phyloP scores from a whole-genome alignment of 2,329 filamentous ascomycete genomes.

The Colletotrichum nymphaeae region DNA sequence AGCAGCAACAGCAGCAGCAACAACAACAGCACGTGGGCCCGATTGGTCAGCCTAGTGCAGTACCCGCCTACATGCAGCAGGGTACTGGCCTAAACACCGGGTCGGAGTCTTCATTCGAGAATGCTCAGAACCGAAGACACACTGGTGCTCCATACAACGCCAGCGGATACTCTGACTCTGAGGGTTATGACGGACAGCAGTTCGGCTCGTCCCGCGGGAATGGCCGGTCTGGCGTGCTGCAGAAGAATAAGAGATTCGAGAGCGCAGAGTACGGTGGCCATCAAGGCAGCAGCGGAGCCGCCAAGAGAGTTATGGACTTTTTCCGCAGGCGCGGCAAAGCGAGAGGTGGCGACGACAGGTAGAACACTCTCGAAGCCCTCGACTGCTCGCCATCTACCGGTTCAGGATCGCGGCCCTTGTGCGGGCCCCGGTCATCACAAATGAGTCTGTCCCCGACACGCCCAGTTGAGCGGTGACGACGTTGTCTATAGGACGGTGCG shows the following conservation, averaged over 20 bases:
- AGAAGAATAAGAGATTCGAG: constrained; percentile 90
- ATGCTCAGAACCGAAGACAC: constrained; percentile 42
- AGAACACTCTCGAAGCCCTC: constrained; percentile 26
- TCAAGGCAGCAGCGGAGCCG: constrained; percentile 86
- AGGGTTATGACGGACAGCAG: constrained; percentile 54
- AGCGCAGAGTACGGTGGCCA: constrained; percentile 81
- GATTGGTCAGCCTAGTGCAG: constrained; percentile 51
- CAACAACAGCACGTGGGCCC: constrained; percentile 54
- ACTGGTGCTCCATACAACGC: constrained; percentile 57
- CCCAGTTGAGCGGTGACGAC: constrained; percentile 29
- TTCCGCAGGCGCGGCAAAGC: constrained; percentile 89
- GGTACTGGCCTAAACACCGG: constrained; percentile 60
- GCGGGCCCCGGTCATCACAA: constrained; percentile 28
- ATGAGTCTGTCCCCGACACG: constrained; percentile 31
- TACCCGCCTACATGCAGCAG: constrained; percentile 60
- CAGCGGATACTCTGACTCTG: constrained; percentile 53
- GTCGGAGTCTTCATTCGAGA: constrained; percentile 66
- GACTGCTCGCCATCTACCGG: constrained; percentile 22
- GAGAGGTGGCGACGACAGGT: constrained; percentile 69
- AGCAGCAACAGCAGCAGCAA: constrained; percentile 49
- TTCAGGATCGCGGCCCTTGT: constrained; percentile 21
- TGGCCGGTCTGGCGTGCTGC: constrained; percentile 55
- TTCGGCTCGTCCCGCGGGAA: constrained; percentile 43
- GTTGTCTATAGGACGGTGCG: background rate
- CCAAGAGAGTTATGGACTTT: constrained; percentile 97